Evolutionary conservation across 2,329 filamentous ascomycete genomes (phyloP), one percentile per base, ranked within the genome.

Genomic region (Colletotrichum viniferum): DNA sequence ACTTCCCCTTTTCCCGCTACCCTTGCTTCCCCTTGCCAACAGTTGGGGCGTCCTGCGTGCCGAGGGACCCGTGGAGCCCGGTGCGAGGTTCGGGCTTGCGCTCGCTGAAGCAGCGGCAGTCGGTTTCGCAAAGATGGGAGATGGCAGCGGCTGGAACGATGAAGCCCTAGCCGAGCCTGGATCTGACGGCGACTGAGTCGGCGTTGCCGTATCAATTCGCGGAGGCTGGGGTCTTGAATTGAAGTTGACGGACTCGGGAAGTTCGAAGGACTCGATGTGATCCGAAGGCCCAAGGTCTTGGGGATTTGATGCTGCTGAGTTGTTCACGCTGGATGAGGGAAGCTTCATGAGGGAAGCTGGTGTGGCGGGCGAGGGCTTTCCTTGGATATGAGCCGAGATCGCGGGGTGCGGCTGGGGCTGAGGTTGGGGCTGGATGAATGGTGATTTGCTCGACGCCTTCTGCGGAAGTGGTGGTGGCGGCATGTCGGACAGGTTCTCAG

Each of bases 341-440:
- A 96, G 88, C 79, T 92, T 94, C 94, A 98, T 98, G 74, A 98
- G 85, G 8, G 96, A 98, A 10, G 96, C 95, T 1, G 96, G 96
- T 1, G 96, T 98, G 2, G 95, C 96, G 13, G 95, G 94, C 68
- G 92, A 91, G 79, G 85, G 87, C 67, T 87, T 87, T 26, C 85
- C 86, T 32, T 83, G 81, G 5, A 82, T 79, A 52, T 79, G 78
- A 65, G 77, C 79, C 69, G 76, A 78, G 10, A 81, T 63, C n/a
- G 77, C 71, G 64, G 77, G 73, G 30, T 81, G 77, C 43, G 77
- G 81, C 26, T 69, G 70, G 24, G 68, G 77, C 48, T 76, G 64
- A 62, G 83, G 87, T 79, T 93, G 90, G 7, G 92, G 89, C 67
- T 87, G 85, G 24, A 95, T 90, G 74, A 92, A 92, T 12, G 94